A percentile compares a stretch with the other conserved stretches of the same genome.
phyloP scores from a whole-genome alignment of 441 rosid species.

The Populus trichocarpa region DNA sequence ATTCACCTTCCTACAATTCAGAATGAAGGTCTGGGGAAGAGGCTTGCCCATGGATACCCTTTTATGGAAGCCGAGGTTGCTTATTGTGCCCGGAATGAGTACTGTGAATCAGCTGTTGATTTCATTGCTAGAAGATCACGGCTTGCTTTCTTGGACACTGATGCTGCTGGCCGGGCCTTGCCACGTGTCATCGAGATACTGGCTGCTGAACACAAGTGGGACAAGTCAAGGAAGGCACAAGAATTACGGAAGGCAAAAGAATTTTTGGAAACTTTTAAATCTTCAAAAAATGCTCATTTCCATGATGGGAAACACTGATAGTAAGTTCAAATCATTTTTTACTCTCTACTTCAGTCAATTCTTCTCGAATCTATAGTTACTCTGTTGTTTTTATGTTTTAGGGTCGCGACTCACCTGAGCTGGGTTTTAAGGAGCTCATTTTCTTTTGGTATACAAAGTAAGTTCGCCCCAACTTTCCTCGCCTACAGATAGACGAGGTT shows the following conservation, averaged over 20 bases:
- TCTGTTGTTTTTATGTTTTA: constrained; percentile 8
- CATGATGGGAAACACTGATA: constrained; percentile 75
- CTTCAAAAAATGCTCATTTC: constrained; percentile 87
- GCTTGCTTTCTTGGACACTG: constrained; percentile 93
- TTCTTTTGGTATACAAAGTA: not conserved
- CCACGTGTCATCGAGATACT: constrained; percentile 76
- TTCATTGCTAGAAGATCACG: constrained; percentile 93
- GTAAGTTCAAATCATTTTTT: constrained; percentile 21
- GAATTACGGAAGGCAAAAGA: constrained; percentile 57
- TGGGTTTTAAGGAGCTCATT: constrained; percentile 13
- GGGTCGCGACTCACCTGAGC: constrained; percentile 16
- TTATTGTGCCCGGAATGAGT: constrained; percentile 80
- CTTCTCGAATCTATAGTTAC: not conserved
- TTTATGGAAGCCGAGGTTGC: constrained; percentile 94
- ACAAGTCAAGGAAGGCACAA: constrained; percentile 56
- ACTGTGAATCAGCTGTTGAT: constrained; percentile 86
- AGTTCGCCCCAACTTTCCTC: not conserved
- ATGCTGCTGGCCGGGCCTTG: constrained; percentile 81
- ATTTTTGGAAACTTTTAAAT: constrained; percentile 86
- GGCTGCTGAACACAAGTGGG: constrained; percentile 74
- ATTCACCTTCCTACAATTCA: constrained; percentile 16
- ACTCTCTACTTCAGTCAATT: not conserved
- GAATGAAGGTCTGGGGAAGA: constrained; percentile 84
- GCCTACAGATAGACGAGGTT: constrained; percentile 5
- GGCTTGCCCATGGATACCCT: constrained; percentile 84